Evolutionary conservation across 164 flowering plant genomes (phyloP), one percentile per base, ranked within the genome.

Genomic region (Sextonia rubra): DNA sequence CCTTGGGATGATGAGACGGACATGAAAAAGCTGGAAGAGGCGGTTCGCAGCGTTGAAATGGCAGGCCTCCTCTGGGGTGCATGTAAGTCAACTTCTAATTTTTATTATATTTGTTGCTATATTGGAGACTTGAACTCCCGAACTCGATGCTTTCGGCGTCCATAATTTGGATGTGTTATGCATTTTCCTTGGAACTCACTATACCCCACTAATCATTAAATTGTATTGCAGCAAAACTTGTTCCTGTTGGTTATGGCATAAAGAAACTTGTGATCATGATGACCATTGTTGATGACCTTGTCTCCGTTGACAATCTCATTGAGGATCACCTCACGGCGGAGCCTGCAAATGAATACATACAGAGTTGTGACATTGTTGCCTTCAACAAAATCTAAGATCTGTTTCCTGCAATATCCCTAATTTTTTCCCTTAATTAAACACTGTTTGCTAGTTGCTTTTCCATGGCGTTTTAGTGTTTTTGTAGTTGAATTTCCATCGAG

Each of bases 1-100:
- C 99, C 99, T n/a, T 94, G 99, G 99, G 99, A 94, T 79, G 98
- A 94, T 80, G 98, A 94, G 83, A 94, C 98, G 0, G 98, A 94
- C 89, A 92, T 94, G 98, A 87, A 89, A 85, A 90, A 90, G 86
- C 81, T 94, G 63, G 99, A 94, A 80, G 97, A 94, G 85, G 82
- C 81, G 68, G 98, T 95, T 55, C 88, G 98, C 60, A 81, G 86
- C 32, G 71, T 95, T 37, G 80, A 95, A 76, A 78, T 90, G 96
- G 83, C 81, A 0, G 99, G 99, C 60, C 93, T 95, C 48, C 32
- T 83, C 1, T 95, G 99, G 86, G 86, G 86, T 75, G 86, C 84
- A 77, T 82, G 83, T 84, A 83, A 0, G 78, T 15, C 30, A 37
- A 27, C 37, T 11, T 56, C 17, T 48, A n/a, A 24, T 26, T 8